Evolutionary conservation across 2,329 filamentous ascomycete species (phyloP).

Genomic region (Pyrenophora seminiperda): DNA sequence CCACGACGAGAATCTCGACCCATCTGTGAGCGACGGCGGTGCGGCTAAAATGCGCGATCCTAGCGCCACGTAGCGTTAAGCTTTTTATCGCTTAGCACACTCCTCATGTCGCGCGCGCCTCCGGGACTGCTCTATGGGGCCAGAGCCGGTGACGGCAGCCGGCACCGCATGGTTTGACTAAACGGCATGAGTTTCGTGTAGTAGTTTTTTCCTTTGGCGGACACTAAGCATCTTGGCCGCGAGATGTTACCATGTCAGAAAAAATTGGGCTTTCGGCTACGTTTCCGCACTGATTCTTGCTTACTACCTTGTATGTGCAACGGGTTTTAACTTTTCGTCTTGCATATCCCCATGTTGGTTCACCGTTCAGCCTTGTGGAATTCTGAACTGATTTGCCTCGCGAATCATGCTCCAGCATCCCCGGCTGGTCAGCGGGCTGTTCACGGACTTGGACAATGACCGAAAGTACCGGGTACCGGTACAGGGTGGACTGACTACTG

Average conservation of each 20-base stretch:
- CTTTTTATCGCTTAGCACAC: conserved; percentile 17
- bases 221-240: too few species aligned
- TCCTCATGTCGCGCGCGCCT: conserved; percentile 8
- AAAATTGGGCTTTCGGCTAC: too few species aligned
- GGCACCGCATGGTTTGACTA: conserved; percentile 9
- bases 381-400: background rate
- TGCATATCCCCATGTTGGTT: too few species aligned
- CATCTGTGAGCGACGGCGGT: conserved; percentile 12
- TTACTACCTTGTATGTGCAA: too few species aligned
- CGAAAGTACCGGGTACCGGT: background rate
- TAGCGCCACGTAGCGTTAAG: conserved; percentile 9
- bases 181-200: conserved; percentile 3
- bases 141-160: conserved; percentile 9
- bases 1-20: conserved; percentile 23
- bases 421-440: background rate
- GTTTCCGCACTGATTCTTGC: too few species aligned
- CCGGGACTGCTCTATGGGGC: conserved; percentile 13
- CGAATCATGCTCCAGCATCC: background rate
- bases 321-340: too few species aligned
- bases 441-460: background rate
- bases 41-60: conserved; percentile 15
- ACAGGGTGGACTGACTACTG: too few species aligned
- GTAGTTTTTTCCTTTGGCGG: too few species aligned
- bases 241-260: too few species aligned
- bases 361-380: background rate